Percentiles rank a stretch among this genome's conserved stretches.
Evolutionary conservation across 2,329 filamentous ascomycete species (phyloP).

Genomic region (Exutisphaerella laricina): DNA sequence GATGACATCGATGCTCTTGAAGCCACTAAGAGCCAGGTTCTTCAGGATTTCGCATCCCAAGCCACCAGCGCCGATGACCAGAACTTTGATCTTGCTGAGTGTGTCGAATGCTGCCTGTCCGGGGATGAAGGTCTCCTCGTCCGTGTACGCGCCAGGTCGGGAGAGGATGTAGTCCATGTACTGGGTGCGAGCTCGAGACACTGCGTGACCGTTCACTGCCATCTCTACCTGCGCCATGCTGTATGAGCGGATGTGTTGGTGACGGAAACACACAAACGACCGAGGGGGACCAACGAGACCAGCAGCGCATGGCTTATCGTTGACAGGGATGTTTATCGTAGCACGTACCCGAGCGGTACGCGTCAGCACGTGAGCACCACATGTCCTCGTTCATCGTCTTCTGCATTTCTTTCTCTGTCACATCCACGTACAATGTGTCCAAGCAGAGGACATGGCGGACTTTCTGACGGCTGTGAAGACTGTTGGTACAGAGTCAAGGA

Average conservation of each 20-base stretch:
- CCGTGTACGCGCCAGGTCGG: conserved; percentile 73
- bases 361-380: conserved; percentile 6
- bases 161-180: conserved; percentile 77
- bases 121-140: conserved; percentile 45
- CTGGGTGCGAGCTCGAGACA: conserved; percentile 48
- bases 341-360: conserved; percentile 7
- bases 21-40: conserved; percentile 88
- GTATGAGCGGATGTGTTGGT: background rate
- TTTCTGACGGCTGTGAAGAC: conserved; percentile 47
- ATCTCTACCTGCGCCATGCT: too few relatives aligned
- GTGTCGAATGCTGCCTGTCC: conserved; percentile 49
- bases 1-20: conserved; percentile 96
- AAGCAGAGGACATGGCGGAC: conserved; percentile 41
- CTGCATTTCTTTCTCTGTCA: background rate
- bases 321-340: background rate
- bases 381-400: background rate
- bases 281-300: too few relatives aligned
- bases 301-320: too few relatives aligned
- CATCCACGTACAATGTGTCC: conserved; percentile 16
- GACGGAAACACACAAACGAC: background rate
- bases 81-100: conserved; percentile 60
- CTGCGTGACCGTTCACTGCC: conserved; percentile 38
- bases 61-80: conserved; percentile 77
- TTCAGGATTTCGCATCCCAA: conserved; percentile 96
- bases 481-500: conserved; percentile 17